Conservation (phyloP, 2,329 filamentous ascomycete species). For the Fusarium protoensiforme region DNA sequence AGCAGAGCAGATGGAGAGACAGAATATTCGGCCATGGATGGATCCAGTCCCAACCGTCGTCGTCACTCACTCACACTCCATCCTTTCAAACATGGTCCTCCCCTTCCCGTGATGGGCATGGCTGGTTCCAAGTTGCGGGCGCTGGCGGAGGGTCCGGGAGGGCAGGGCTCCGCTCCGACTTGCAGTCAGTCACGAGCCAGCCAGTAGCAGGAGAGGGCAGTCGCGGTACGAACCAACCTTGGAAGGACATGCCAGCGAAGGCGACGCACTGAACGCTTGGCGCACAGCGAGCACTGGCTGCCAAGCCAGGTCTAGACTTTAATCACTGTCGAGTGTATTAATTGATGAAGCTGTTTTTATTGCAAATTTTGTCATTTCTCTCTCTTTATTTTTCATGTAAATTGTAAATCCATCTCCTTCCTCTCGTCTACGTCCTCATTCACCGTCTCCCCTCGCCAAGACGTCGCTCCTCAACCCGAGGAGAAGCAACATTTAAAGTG, state of each 20-base stretch:
- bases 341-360: neutral
- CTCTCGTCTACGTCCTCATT: neutral
- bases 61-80: neutral
- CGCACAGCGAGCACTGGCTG: neutral
- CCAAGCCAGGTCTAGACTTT: neutral
- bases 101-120: neutral
- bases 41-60: neutral
- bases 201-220: neutral
- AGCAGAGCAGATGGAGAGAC: neutral
- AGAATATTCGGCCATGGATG: neutral
- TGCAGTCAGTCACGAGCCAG: neutral
- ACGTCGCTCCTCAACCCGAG: neutral
- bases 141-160: conserved; percentile 21
- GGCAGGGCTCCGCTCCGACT: conserved; percentile 17
- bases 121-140: neutral
- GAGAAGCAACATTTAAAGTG: neutral
- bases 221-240: neutral
- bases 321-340: neutral
- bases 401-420: neutral
- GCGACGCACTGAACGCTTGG: neutral
- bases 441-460: neutral
- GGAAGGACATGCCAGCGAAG: neutral
- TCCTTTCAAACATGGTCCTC: neutral
- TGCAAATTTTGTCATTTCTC: neutral
- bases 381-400: neutral